These are phyloP conservation scores for Vanrija humicola DNA, from an alignment of 1,284 basidiomycete species.

Conservation along the genomic window DNA sequence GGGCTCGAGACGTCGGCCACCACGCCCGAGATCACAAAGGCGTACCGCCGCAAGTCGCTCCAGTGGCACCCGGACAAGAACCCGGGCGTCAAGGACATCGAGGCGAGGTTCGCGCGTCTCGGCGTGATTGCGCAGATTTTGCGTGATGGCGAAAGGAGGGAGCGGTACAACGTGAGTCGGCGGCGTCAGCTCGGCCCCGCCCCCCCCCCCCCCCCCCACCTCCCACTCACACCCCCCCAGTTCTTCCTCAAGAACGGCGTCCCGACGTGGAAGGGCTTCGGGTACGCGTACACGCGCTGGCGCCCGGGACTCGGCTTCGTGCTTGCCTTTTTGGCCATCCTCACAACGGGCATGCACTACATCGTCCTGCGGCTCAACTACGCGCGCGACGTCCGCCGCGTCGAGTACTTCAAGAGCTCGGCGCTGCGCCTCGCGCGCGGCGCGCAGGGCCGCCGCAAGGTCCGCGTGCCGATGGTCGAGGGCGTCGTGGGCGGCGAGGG, in stretches of 20 bases:
- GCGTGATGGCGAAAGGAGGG: conserved; percentile 66
- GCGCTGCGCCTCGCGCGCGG: conserved; percentile 70
- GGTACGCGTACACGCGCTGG: conserved; percentile 90
- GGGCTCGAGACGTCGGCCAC: conserved; percentile 66
- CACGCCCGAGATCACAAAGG: conserved; percentile 70
- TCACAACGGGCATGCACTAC: conserved; percentile 75
- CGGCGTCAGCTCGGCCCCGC: neutral
- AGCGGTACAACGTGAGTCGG: conserved; percentile 59
- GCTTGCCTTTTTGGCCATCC: conserved; percentile 64
- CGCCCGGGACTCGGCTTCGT: conserved; percentile 80
- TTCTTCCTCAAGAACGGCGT: conserved; percentile 51
- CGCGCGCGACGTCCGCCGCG: conserved; percentile 63
- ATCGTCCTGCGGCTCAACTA: conserved; percentile 72
- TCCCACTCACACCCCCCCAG: conserved; percentile 31
- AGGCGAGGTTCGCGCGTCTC: conserved; percentile 80
- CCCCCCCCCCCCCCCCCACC: neutral
- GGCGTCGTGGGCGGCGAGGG: conserved; percentile 31
- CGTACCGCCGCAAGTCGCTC: conserved; percentile 84
- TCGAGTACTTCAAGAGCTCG: conserved; percentile 62
- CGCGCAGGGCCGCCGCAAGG: conserved; percentile 34
- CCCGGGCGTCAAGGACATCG: conserved; percentile 69
- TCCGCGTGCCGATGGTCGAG: conserved; percentile 46
- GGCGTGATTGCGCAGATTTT: conserved; percentile 81
- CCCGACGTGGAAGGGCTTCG: conserved; percentile 48
- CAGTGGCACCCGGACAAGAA: conserved; percentile 91